Conservation (phyloP, 345 rosid species). For the Geranium rotundifolium region DNA sequence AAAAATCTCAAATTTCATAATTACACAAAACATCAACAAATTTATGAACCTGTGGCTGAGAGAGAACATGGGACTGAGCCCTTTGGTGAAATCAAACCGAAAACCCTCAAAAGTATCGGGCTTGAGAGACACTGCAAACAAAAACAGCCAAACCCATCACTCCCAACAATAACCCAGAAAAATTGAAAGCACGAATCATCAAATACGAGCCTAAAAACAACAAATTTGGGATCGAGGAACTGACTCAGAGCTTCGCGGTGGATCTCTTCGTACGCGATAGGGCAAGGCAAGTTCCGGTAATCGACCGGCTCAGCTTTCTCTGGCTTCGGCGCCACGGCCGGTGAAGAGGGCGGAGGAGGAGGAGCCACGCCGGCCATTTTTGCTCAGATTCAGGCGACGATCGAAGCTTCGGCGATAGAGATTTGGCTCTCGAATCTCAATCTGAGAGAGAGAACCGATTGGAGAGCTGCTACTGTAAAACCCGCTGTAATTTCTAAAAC, state of each 20-base stretch:
- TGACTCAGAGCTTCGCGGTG: conserved; percentile 88
- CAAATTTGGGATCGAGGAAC: conserved; percentile 10
- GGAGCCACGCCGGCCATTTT: too few relatives aligned
- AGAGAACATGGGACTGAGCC: conserved; percentile 73
- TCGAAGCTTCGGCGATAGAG: too few relatives aligned
- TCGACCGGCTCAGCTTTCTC: conserved; percentile 47
- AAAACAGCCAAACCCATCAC: neutral
- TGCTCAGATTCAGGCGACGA: too few relatives aligned
- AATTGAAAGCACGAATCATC: neutral
- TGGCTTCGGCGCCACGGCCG: too few relatives aligned
- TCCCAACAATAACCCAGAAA: neutral
- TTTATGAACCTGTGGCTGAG: conserved; percentile 69
- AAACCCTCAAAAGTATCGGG: conserved; percentile 88
- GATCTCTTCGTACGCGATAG: conserved; percentile 82
- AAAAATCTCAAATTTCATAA: neutral
- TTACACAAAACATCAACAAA: neutral
- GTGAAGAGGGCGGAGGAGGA: too few relatives aligned
- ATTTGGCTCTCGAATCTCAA: too few relatives aligned
- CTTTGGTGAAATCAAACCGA: conserved; percentile 89
- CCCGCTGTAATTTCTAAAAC: too few relatives aligned
- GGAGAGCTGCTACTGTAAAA: too few relatives aligned
- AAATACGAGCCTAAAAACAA: too few relatives aligned
- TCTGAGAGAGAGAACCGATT: too few relatives aligned
- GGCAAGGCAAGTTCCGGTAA: conserved; percentile 73
- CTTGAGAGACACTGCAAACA: conserved; percentile 80